A percentile compares a stretch with the other conserved stretches of the same genome.
phyloP scores from a whole-genome alignment of 169 alveolate species.

The Plasmodium ovale region DNA sequence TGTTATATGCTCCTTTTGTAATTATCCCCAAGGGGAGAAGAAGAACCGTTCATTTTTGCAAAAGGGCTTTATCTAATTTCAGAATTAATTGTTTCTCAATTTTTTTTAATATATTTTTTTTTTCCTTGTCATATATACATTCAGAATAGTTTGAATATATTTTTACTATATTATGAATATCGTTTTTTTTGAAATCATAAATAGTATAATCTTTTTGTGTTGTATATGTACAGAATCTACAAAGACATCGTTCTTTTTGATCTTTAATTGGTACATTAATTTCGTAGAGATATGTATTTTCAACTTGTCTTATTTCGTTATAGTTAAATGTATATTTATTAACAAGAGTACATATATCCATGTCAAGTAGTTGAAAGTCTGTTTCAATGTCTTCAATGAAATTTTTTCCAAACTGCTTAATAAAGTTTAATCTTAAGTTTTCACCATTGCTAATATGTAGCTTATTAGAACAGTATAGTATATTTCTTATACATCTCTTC shows the following conservation, averaged over 20 bases:
- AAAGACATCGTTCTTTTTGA: constrained; percentile 12
- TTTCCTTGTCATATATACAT: background rate
- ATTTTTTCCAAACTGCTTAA: constrained; percentile 27
- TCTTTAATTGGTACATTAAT: constrained; percentile 20
- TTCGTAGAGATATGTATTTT: background rate
- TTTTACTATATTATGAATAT: background rate
- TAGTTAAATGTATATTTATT: constrained; percentile 39
- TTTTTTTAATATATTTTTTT: constrained; percentile 9
- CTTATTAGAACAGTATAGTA: constrained; percentile 46
- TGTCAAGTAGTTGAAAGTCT: constrained; percentile 23
- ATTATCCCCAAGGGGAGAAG: no score
- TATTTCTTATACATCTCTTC: constrained; percentile 43
- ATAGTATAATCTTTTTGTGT: background rate
- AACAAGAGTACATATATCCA: constrained; percentile 7
- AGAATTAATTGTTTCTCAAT: constrained; percentile 10
- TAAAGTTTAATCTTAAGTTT: constrained; percentile 31
- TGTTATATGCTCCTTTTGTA: background rate
- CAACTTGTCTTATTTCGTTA: constrained; percentile 26
- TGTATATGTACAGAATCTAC: constrained; percentile 8
- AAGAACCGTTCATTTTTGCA: background rate
- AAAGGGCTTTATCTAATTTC: background rate
- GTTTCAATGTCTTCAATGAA: constrained; percentile 37
- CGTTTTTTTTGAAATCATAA: background rate
- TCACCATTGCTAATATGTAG: constrained; percentile 37
- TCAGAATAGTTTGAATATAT: constrained; percentile 8